These are phyloP conservation scores for Takashimella tepidaria DNA, from an alignment of 1,284 basidiomycete genomes.

Conservation along the genomic window DNA sequence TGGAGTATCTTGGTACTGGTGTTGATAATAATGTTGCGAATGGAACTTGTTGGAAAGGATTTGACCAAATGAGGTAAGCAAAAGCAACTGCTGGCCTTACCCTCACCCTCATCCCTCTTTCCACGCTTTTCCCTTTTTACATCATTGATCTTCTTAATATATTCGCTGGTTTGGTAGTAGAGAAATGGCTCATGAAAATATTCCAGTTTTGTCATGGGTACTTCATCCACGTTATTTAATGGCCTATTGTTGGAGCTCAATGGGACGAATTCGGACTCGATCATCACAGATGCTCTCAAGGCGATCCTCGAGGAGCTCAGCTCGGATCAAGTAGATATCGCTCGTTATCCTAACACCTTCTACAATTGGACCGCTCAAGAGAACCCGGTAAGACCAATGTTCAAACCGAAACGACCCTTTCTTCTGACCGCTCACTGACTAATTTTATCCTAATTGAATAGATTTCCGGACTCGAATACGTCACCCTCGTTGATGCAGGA, in stretches of 20 bases:
- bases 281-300: constrained; percentile 35
- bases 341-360: constrained; percentile 50
- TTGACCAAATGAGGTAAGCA: constrained; percentile 43
- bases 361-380: constrained; percentile 35
- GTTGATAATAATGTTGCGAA: constrained; percentile 40
- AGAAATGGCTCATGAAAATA: too few species aligned
- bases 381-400: constrained; percentile 35
- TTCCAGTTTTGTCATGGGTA: constrained; percentile 49
- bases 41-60: constrained; percentile 44
- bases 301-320: constrained; percentile 37
- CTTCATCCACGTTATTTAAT: constrained; percentile 47
- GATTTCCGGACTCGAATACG: constrained; percentile 31
- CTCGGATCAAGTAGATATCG: constrained; percentile 48
- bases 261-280: constrained; percentile 27
- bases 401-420: too few species aligned
- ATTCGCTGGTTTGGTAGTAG: too few species aligned
- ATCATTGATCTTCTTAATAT: too few species aligned
- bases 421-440: too few species aligned
- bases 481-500: constrained; percentile 52
- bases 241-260: constrained; percentile 29
- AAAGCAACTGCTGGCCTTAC: too few species aligned
- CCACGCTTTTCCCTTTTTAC: too few species aligned
- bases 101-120: too few species aligned
- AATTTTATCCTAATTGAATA: too few species aligned
- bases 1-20: constrained; percentile 44